Conservation (phyloP, 495 filamentous ascomycete species). For the Tricharina praecox region DNA sequence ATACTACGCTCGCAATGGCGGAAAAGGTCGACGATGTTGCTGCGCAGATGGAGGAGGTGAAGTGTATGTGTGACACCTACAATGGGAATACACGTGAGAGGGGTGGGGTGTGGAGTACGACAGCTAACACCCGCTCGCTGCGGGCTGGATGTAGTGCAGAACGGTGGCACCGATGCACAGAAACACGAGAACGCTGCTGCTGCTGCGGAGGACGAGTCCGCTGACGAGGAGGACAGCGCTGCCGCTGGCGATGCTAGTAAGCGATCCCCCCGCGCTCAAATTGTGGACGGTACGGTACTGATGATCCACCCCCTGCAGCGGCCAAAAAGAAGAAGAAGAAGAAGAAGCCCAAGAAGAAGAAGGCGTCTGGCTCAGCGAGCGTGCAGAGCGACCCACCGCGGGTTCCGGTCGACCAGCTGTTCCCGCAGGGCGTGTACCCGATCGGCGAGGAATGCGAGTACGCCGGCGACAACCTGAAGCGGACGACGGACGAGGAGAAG, state of each 20-base stretch:
- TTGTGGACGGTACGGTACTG: too few species aligned
- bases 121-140: too few species aligned
- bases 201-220: constrained; percentile 2
- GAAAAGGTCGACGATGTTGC: too few species aligned
- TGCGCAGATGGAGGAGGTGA: too few species aligned
- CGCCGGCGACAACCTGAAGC: constrained; percentile 56
- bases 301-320: background rate
- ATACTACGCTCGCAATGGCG: too few species aligned
- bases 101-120: too few species aligned
- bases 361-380: constrained; percentile 49
- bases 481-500: constrained; percentile 76
- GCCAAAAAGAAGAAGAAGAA: constrained; percentile 30
- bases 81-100: too few species aligned
- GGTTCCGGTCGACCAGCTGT: constrained; percentile 57
- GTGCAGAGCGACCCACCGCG: constrained; percentile 65
- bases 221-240: constrained; percentile 31
- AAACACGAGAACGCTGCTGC: background rate
- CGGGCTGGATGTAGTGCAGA: constrained; percentile 1
- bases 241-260: constrained; percentile 31
- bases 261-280: constrained; percentile 27
- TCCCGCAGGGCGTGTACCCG: constrained; percentile 57
- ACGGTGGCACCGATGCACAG: constrained; percentile 1
- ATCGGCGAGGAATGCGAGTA: constrained; percentile 68
- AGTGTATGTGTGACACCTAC: too few species aligned
- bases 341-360: constrained; percentile 69